Percentiles rank a stretch among this genome's conserved stretches.
phyloP scores from a whole-genome alignment of 768 basidiomycete species.

The Leccinellum luteum region DNA sequence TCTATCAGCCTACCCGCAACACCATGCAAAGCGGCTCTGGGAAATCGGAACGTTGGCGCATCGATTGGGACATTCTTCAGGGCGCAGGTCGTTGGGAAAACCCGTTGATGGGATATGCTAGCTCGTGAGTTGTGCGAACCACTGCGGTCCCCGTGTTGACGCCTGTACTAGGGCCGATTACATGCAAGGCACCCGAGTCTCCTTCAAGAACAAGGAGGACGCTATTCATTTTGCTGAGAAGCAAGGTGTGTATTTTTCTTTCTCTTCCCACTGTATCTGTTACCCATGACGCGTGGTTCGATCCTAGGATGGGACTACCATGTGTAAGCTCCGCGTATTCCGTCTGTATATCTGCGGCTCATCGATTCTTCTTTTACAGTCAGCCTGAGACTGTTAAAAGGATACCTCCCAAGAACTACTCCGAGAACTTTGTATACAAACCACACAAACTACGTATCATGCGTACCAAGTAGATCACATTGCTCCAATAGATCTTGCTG shows the following conservation, averaged over 20 bases:
- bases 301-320: slow-evolving; percentile 89
- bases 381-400: slow-evolving; percentile 61
- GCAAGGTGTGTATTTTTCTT: slow-evolving; percentile 61
- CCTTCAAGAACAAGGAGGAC: slow-evolving; percentile 84
- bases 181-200: slow-evolving; percentile 85
- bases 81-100: slow-evolving; percentile 97
- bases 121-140: slow-evolving; percentile 62
- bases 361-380: slow-evolving; percentile 29
- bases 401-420: slow-evolving; percentile 83
- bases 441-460: slow-evolving; percentile 75
- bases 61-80: slow-evolving; percentile 91
- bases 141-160: slow-evolving; percentile 1
- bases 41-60: slow-evolving; percentile 85
- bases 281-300: neutral
- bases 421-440: slow-evolving; percentile 89
- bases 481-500: neutral
- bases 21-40: slow-evolving; percentile 93
- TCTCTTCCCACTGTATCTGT: neutral
- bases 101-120: slow-evolving; percentile 95
- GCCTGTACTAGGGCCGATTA: slow-evolving; percentile 73
- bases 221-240: slow-evolving; percentile 96
- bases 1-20: slow-evolving; percentile 90
- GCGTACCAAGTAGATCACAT: slow-evolving; percentile 79
- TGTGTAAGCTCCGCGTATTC: slow-evolving; percentile 53
- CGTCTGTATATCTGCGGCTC: slow-evolving; percentile 4